Evolutionary conservation across 192 early-diverging fungal genomes (phyloP).

Genomic region (Coemansia sp.): DNA sequence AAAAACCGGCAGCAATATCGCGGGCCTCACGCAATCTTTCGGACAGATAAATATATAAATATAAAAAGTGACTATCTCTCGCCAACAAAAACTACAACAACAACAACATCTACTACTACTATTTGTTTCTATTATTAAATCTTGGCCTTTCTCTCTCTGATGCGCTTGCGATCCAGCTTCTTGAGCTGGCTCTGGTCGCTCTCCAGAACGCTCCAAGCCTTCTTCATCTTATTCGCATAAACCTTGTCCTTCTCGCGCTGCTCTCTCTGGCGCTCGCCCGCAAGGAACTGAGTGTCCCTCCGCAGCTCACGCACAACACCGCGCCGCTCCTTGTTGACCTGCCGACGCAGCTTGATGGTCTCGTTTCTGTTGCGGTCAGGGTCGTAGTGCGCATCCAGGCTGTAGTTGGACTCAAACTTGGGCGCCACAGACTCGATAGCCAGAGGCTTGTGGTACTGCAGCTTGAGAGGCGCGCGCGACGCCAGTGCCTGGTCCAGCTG

Average conservation of each 20-base stretch:
- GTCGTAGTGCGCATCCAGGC: conserved; percentile 79
- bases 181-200: conserved; percentile 80
- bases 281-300: conserved; percentile 88
- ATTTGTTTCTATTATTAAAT: conserved; percentile 3
- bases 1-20: no score
- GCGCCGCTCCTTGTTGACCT: conserved; percentile 91
- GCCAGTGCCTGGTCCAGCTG: conserved; percentile 53
- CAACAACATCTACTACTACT: not conserved
- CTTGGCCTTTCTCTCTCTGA: conserved; percentile 54
- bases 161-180: conserved; percentile 52
- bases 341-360: conserved; percentile 68
- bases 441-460: conserved; percentile 84
- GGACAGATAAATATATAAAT: no score
- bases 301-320: conserved; percentile 94
- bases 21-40: no score
- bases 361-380: conserved; percentile 73
- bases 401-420: conserved; percentile 90
- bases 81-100: not conserved
- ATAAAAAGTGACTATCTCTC: no score
- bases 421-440: conserved; percentile 84
- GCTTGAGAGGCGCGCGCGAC: conserved; percentile 63
- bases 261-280: conserved; percentile 62
- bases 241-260: conserved; percentile 72
- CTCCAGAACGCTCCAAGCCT: conserved; percentile 80
- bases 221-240: conserved; percentile 90